phyloP scores from a whole-genome alignment of 495 filamentous ascomycete genomes.

The Hypoxylon intermedium region DNA sequence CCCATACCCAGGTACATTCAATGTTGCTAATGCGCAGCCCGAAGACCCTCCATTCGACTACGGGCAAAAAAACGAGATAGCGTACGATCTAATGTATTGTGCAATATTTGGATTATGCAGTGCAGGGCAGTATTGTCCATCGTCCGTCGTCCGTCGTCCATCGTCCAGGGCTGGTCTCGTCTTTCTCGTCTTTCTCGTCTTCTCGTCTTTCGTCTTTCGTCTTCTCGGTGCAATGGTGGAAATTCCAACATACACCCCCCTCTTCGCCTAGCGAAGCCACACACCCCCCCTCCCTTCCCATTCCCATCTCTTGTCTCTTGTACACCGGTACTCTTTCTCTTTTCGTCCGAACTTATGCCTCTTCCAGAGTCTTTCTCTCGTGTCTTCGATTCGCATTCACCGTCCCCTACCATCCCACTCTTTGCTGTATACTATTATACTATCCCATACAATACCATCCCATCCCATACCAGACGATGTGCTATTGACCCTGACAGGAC shows the following conservation, averaged over 20 bases:
- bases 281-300: slow-evolving; percentile 19
- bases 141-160: not conserved
- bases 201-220: too few species aligned
- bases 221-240: slow-evolving; percentile 37
- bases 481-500: slow-evolving; percentile 25
- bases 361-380: slow-evolving; percentile 12
- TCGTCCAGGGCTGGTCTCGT: slow-evolving; percentile 4
- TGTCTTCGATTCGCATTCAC: slow-evolving; percentile 30
- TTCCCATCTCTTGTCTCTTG: slow-evolving; percentile 3
- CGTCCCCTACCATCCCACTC: slow-evolving; percentile 7
- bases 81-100: slow-evolving; percentile 22
- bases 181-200: too few species aligned
- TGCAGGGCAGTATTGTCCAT: not conserved
- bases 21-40: slow-evolving; percentile 11
- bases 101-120: slow-evolving; percentile 14
- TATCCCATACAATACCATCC: not conserved
- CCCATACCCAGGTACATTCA: too few species aligned
- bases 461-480: slow-evolving; percentile 5
- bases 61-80: slow-evolving; percentile 13
- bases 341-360: slow-evolving; percentile 35
- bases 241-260: slow-evolving; percentile 22
- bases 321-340: slow-evolving; percentile 29
- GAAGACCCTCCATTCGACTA: slow-evolving; percentile 1
- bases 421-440: too few species aligned
- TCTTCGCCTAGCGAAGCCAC: slow-evolving; percentile 20